Conservation (phyloP, 1,139 yeast genomes). For the Maudiozyma humilis region DNA sequence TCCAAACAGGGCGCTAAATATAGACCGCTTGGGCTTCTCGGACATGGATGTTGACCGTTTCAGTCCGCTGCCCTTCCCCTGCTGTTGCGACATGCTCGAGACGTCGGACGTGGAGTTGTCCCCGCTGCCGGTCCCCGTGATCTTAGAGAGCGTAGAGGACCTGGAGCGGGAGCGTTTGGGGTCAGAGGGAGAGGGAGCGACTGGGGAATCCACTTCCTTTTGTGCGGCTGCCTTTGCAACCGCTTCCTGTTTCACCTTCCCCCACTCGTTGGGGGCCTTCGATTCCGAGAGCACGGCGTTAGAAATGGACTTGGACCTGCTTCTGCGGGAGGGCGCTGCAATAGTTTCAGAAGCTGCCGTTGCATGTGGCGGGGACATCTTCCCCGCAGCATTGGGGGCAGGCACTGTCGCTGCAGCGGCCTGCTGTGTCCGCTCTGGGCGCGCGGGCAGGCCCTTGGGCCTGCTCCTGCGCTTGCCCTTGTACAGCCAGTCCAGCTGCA, state of each 20-base stretch:
- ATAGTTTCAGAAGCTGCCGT: no score
- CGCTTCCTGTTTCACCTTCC: neutral
- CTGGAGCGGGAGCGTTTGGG: no score
- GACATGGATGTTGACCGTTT: slow-evolving; percentile 1
- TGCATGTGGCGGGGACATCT: neutral
- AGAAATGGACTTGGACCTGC: slow-evolving; percentile 6
- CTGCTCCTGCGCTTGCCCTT: slow-evolving; percentile 17
- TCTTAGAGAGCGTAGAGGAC: no score
- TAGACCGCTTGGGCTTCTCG: slow-evolving; percentile 17
- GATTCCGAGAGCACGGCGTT: slow-evolving; percentile 2
- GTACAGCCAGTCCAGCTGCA: slow-evolving; percentile 29
- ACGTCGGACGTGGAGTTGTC: no score
- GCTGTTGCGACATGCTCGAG: neutral
- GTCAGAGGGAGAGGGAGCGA: no score
- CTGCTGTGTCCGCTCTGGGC: neutral
- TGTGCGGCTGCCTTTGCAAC: neutral
- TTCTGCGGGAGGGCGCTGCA: no score
- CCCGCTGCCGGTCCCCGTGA: no score
- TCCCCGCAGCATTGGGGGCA: neutral
- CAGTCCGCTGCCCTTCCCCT: neutral
- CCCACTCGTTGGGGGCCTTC: neutral
- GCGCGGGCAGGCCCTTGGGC: neutral
- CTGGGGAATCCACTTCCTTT: no score
- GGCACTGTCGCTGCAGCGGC: neutral
- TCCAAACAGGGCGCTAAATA: slow-evolving; percentile 17